These are phyloP conservation scores for Rugosomyces carneus DNA, from an alignment of 1,284 basidiomycete genomes.

Conservation along the genomic window DNA sequence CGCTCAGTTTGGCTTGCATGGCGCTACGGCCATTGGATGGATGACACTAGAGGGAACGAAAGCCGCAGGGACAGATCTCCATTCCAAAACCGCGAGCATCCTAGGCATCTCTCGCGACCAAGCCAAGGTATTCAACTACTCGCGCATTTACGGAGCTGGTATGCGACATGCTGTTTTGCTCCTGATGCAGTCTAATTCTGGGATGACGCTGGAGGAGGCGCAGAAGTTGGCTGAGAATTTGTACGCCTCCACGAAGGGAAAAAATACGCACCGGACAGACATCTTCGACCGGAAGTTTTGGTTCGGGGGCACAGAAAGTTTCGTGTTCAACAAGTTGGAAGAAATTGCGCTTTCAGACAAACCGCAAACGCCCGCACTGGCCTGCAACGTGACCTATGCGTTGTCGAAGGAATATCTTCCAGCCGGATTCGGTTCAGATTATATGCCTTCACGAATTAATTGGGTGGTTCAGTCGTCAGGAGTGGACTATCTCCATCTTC, in stretches of 20 bases:
- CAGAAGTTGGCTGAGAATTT: slow-evolving; percentile 80
- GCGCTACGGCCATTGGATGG: slow-evolving; percentile 97
- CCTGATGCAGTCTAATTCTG: slow-evolving; percentile 81
- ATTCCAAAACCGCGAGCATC: slow-evolving; percentile 95
- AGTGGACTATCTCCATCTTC: slow-evolving; percentile 95
- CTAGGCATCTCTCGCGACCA: slow-evolving; percentile 91
- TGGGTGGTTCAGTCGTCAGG: slow-evolving; percentile 99
- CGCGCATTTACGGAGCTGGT: slow-evolving; percentile 96
- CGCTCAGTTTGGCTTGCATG: slow-evolving; percentile 95
- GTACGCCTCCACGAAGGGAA: slow-evolving; percentile 93
- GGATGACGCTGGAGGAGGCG: slow-evolving; percentile 76
- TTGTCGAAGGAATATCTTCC: slow-evolving; percentile 87
- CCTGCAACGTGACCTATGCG: slow-evolving; percentile 91
- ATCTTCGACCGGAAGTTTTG: slow-evolving; percentile 83
- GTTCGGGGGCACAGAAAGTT: slow-evolving; percentile 96
- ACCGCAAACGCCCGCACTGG: slow-evolving; percentile 90
- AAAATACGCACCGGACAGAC: slow-evolving; percentile 68
- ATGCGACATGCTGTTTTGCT: slow-evolving; percentile 91
- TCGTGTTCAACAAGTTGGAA: slow-evolving; percentile 99
- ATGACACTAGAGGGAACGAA: slow-evolving; percentile 99
- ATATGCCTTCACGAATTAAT: slow-evolving; percentile 96
- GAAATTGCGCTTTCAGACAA: slow-evolving; percentile 85
- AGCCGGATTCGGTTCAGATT: slow-evolving; percentile 74
- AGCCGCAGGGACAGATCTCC: slow-evolving; percentile 89
- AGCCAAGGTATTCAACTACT: slow-evolving; percentile 99